A percentile compares a stretch with the other conserved stretches of the same genome.
These are phyloP conservation scores for Cyberlindnera mycetangii DNA, from an alignment of 805 yeast genomes.

Conservation along the genomic window DNA sequence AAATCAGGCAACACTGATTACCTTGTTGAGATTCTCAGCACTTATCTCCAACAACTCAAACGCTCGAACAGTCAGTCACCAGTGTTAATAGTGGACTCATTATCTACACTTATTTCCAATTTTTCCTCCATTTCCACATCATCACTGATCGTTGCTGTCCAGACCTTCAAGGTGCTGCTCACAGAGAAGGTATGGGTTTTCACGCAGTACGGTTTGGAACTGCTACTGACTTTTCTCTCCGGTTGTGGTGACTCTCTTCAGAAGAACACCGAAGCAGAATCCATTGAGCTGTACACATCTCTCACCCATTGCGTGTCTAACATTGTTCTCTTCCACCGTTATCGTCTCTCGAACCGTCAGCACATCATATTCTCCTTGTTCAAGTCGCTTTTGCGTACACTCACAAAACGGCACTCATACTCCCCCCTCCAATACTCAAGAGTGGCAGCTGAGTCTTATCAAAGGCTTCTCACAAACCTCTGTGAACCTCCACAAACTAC, in stretches of 20 bases:
- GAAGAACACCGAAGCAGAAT: not conserved
- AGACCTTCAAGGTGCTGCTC: constrained; percentile 39
- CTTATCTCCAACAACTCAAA: constrained; percentile 12
- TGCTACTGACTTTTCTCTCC: constrained; percentile 41
- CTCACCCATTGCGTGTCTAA: constrained; percentile 54
- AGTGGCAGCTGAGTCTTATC: constrained; percentile 46
- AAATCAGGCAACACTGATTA: constrained; percentile 12
- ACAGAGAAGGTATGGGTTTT: constrained; percentile 54
- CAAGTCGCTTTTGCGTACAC: constrained; percentile 46
- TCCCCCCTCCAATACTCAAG: constrained; percentile 19
- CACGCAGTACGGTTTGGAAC: constrained; percentile 65
- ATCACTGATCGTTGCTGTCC: not conserved
- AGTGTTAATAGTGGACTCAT: constrained; percentile 13
- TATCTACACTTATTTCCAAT: constrained; percentile 15
- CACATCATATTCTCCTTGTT: constrained; percentile 57
- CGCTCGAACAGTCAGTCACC: constrained; percentile 12
- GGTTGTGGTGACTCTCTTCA: constrained; percentile 20
- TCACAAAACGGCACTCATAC: constrained; percentile 32
- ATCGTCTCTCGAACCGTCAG: constrained; percentile 66
- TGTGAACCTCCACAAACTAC: constrained; percentile 61
- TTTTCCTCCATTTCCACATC: constrained; percentile 2
- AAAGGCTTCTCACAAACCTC: constrained; percentile 57
- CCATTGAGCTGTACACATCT: constrained; percentile 24
- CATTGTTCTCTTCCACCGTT: constrained; percentile 64
- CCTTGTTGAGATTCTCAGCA: constrained; percentile 23